phyloP scores from a whole-genome alignment of 306 rosid species.

The Rosa persica region DNA sequence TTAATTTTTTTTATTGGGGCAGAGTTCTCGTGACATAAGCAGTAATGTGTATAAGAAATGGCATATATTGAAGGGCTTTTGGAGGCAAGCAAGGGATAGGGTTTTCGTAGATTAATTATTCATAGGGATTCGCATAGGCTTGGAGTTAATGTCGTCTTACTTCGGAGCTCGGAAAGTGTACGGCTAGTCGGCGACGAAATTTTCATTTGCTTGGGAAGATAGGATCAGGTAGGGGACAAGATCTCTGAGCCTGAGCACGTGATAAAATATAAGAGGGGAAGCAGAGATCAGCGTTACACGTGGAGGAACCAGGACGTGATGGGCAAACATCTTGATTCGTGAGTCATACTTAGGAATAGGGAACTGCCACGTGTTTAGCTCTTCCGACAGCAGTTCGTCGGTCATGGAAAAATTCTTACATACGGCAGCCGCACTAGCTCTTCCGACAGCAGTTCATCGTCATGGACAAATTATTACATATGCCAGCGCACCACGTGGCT shows the following conservation, averaged over 20 bases:
- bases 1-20: neutral
- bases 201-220: neutral
- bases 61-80: neutral
- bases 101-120: neutral
- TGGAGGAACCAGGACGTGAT: neutral
- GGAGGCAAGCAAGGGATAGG: constrained; percentile 1
- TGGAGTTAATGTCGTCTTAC: neutral
- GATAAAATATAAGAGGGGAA: neutral
- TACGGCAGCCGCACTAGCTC: no score
- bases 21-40: neutral
- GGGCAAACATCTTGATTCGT: neutral
- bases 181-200: neutral
- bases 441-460: no score
- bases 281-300: neutral
- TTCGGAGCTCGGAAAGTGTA: neutral
- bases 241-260: neutral
- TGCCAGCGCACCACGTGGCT: no score
- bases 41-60: neutral
- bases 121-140: neutral
- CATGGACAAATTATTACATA: no score
- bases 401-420: no score
- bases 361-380: neutral
- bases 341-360: neutral
- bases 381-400: neutral
- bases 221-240: neutral